These are phyloP conservation scores for Colletotrichum endophyticum DNA, from an alignment of 2,329 filamentous ascomycete genomes.

Conservation along the genomic window DNA sequence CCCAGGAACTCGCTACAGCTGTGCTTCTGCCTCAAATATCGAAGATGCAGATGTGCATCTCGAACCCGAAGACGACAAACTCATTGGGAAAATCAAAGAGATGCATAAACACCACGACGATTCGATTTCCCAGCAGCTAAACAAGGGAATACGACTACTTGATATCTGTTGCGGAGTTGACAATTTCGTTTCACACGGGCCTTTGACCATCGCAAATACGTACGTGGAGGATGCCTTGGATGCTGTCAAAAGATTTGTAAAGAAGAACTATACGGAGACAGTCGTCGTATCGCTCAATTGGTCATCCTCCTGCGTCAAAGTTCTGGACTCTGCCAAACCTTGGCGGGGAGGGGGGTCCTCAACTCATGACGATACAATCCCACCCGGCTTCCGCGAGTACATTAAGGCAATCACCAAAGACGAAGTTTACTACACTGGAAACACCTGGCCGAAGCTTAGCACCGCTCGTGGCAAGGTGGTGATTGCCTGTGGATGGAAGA, in stretches of 20 bases:
- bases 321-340: background rate
- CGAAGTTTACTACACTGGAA: background rate
- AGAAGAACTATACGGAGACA: background rate
- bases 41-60: background rate
- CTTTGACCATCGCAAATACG: background rate
- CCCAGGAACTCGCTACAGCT: background rate
- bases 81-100: background rate
- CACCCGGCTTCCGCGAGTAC: background rate
- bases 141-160: background rate
- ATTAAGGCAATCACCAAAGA: background rate
- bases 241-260: background rate
- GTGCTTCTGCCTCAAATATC: background rate
- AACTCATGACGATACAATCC: background rate
- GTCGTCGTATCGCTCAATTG: background rate
- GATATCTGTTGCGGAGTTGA: background rate
- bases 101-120: background rate
- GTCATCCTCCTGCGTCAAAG: background rate
- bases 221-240: background rate
- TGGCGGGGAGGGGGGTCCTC: background rate
- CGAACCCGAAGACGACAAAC: background rate
- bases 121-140: background rate
- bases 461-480: background rate
- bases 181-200: background rate
- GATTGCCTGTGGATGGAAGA: background rate
- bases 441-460: background rate